Base-by-base conservation (phyloP, 805 yeast species). In the Starmera amethionina region DNA sequence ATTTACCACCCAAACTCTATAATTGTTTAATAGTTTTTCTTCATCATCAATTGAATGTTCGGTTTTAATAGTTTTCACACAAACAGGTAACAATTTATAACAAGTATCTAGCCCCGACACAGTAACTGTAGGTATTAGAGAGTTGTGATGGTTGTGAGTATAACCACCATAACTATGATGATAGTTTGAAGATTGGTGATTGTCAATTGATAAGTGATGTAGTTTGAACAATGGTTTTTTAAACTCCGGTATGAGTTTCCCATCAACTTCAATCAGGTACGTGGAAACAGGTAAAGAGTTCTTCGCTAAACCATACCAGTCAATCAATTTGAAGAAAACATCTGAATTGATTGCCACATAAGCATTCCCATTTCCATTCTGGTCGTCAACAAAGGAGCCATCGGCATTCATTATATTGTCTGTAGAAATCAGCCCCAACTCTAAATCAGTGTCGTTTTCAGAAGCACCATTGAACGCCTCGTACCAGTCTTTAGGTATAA, bases 241-340 rank as follows among this genome's bases (percentile, higher is more conserved):
- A 38, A 50, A 59, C 25, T 62, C 68, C 19, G 65, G 60, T 30
- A 58, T 42, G 44, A 63, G 41, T 36, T 61, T 42, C 30, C 51
- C 41, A 32, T 52, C 55, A 32, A 59, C 61, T 11, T 43, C 37
- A 18, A 68, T 49, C 9, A 65, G 46, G 14, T 46, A 50, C 4
- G 78, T 64, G n/a, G 47, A 44, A 1, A 70, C 55, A 1, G 71
- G 64, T 7, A 45, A 44, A 6, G 70, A 61, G 5, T 51, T 54
- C 1, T 68, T 67, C 2, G 58, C 51, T 18, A 73, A 38, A 0
- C 82, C 83, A 54, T 77, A 79, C 79, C 82, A 74, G 29, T 64
- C 62, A 1, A 54, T 56, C 9, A 81, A 54, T 42, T 63, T 51
- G 3, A 63, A 50, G 47, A 74, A 79, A 3, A 72, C 64, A 5